Percentiles rank a stretch among this genome's conserved stretches.
phyloP scores from a whole-genome alignment of 2,329 filamentous ascomycete genomes.

The Coniella vitis region DNA sequence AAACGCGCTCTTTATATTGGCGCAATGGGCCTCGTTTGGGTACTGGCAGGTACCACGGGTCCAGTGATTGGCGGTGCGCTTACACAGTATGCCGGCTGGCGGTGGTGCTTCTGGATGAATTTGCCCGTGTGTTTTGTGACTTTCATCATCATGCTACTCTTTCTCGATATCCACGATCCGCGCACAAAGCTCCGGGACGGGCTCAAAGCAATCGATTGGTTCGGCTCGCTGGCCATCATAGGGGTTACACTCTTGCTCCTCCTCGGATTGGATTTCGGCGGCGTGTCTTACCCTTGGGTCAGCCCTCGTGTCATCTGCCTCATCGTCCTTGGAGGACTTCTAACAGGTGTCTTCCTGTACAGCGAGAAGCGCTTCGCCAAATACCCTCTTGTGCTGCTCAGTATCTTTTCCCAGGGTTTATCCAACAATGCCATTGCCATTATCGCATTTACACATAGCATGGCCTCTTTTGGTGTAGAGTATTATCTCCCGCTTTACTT shows the following conservation, averaged over 20 bases:
- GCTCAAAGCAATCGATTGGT: slow-evolving; percentile 52
- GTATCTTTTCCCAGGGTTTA: slow-evolving; percentile 41
- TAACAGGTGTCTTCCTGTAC: slow-evolving; percentile 43
- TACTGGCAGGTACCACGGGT: slow-evolving; percentile 22
- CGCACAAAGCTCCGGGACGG: slow-evolving; percentile 53
- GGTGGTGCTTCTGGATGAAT: slow-evolving; percentile 24
- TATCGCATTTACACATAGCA: slow-evolving; percentile 33
- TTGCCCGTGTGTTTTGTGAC: slow-evolving; percentile 19
- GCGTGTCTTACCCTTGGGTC: slow-evolving; percentile 52
- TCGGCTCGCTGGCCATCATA: slow-evolving; percentile 53
- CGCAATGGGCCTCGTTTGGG: slow-evolving; percentile 43
- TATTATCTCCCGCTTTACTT: slow-evolving; percentile 66
- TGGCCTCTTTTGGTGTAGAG: slow-evolving; percentile 51
- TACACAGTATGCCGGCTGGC: slow-evolving; percentile 19
- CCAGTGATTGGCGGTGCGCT: slow-evolving; percentile 22
- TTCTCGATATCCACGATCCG: slow-evolving; percentile 48
- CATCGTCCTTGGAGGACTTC: slow-evolving; percentile 45
- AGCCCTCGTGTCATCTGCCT: slow-evolving; percentile 53
- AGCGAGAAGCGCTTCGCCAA: slow-evolving; percentile 53
- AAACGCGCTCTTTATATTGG: slow-evolving; percentile 19
- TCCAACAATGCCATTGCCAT: slow-evolving; percentile 48
- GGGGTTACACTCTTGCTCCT: slow-evolving; percentile 58
- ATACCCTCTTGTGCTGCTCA: slow-evolving; percentile 57
- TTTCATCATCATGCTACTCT: slow-evolving; percentile 19
- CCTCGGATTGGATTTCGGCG: slow-evolving; percentile 60